Evolutionary conservation across 345 rosid species (phyloP).

Genomic region (Limnanthes douglasii): DNA sequence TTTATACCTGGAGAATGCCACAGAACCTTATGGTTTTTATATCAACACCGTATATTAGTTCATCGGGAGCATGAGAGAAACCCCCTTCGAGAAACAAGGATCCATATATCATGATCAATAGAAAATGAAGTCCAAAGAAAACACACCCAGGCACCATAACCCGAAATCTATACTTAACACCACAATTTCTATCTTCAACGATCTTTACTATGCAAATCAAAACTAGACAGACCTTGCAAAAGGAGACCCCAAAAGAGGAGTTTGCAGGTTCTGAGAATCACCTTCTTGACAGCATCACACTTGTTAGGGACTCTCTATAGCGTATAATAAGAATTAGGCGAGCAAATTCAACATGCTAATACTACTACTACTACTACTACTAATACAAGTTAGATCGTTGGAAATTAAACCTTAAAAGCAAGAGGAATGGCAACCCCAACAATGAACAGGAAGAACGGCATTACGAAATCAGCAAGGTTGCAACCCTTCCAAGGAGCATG

Average conservation of each 20-base stretch:
- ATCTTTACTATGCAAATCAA: no score
- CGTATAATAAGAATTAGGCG: background rate
- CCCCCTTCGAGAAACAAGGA: conserved; percentile 37
- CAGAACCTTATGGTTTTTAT: conserved; percentile 59
- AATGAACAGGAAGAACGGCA: conserved; percentile 89
- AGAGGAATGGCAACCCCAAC: conserved; percentile 89
- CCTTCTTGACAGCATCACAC: conserved; percentile 35
- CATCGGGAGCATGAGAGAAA: conserved; percentile 78
- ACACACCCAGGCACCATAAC: no score
- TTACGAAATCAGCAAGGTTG: conserved; percentile 85
- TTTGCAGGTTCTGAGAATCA: conserved; percentile 49
- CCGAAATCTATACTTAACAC: no score
- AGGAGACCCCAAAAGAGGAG: conserved; percentile 87
- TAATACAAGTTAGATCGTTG: background rate
- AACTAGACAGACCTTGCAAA: conserved; percentile 65
- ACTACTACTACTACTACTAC: no score
- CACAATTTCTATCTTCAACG: no score
- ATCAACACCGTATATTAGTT: conserved; percentile 65
- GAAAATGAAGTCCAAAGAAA: background rate
- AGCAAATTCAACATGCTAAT: no score
- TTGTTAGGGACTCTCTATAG: conserved; percentile 33
- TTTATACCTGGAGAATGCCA: conserved; percentile 81
- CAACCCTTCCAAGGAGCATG: conserved; percentile 94
- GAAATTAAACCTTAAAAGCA: conserved; percentile 45
- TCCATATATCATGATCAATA: conserved; percentile 1